These are phyloP conservation scores for Hymenoscyphus occultus DNA, from an alignment of 2,329 filamentous ascomycete genomes.

Conservation along the genomic window DNA sequence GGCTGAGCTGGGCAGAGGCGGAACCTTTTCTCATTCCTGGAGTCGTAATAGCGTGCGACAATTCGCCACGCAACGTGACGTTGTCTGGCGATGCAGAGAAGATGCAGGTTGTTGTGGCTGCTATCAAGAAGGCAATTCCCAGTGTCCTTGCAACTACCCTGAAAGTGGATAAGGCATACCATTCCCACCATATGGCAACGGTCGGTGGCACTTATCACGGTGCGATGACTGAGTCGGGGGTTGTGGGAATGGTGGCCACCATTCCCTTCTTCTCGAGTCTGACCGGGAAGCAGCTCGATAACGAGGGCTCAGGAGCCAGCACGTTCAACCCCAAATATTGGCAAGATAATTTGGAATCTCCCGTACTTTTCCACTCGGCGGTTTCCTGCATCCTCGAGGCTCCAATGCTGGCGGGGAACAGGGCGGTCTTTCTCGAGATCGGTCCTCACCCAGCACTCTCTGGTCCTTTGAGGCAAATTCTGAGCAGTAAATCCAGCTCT, in stretches of 20 bases:
- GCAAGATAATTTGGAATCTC: conserved; percentile 8
- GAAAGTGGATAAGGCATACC: conserved; percentile 42
- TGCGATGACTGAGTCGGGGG: conserved; percentile 15
- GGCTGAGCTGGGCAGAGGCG: conserved; percentile 30
- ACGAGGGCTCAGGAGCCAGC: neutral
- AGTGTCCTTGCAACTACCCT: conserved; percentile 36
- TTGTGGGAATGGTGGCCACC: conserved; percentile 9
- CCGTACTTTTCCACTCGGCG: conserved; percentile 10
- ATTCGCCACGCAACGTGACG: conserved; percentile 26
- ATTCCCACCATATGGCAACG: conserved; percentile 34
- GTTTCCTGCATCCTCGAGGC: neutral
- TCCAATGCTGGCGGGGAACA: no score
- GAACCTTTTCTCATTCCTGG: conserved; percentile 18
- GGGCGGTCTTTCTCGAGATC: conserved; percentile 14
- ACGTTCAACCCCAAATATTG: conserved; percentile 1
- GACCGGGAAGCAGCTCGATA: conserved; percentile 28
- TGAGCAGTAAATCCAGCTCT: neutral
- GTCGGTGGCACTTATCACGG: conserved; percentile 1
- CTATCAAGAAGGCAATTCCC: conserved; percentile 17
- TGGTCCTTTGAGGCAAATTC: conserved; percentile 18
- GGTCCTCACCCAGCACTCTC: conserved; percentile 12
- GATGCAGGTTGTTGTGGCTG: neutral
- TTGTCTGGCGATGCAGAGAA: conserved; percentile 19
- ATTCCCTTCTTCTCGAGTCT: conserved; percentile 14
- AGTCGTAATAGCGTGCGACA: conserved; percentile 32